phyloP scores from a whole-genome alignment of 352 stramenopile genomes.

The Phytophthora sp. region DNA sequence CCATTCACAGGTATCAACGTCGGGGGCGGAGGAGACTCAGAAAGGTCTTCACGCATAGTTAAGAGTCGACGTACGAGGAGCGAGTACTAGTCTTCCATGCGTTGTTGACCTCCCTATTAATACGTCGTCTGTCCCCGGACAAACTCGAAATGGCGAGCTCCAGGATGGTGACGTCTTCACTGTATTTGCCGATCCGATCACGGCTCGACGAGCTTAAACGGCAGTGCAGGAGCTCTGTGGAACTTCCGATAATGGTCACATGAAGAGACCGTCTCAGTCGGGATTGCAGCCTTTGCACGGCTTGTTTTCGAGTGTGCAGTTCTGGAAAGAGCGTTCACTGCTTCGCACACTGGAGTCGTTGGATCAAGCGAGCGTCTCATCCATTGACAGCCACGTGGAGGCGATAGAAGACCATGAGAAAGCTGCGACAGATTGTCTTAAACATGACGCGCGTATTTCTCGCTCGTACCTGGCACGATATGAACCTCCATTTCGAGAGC shows the following conservation, averaged over 20 bases:
- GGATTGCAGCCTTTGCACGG: conserved; percentile 10
- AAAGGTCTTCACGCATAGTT: conserved; percentile 13
- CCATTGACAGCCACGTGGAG: conserved; percentile 52
- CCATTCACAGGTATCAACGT: conserved; percentile 53
- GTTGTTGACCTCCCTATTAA: conserved; percentile 14
- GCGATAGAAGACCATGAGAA: conserved; percentile 67
- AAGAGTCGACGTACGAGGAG: background rate
- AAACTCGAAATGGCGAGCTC: conserved; percentile 4
- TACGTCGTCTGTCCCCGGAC: background rate
- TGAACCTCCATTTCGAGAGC: conserved; percentile 38
- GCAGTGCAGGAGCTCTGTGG: conserved; percentile 23
- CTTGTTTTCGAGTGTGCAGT: conserved; percentile 47
- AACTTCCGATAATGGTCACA: background rate
- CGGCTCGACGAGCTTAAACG: conserved; percentile 25
- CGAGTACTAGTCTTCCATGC: background rate
- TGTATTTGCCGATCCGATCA: conserved; percentile 23
- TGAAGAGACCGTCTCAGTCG: background rate
- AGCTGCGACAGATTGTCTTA: conserved; percentile 44
- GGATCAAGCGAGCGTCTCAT: conserved; percentile 24
- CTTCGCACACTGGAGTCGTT: conserved; percentile 58
- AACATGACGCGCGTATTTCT: conserved; percentile 39
- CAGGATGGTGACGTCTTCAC: conserved; percentile 2
- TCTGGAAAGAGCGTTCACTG: conserved; percentile 69
- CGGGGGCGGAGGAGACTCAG: conserved; percentile 4
- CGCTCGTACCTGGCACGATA: conserved; percentile 13